phyloP scores from a whole-genome alignment of 495 filamentous ascomycete species.

The Podospora pseudocomata region DNA sequence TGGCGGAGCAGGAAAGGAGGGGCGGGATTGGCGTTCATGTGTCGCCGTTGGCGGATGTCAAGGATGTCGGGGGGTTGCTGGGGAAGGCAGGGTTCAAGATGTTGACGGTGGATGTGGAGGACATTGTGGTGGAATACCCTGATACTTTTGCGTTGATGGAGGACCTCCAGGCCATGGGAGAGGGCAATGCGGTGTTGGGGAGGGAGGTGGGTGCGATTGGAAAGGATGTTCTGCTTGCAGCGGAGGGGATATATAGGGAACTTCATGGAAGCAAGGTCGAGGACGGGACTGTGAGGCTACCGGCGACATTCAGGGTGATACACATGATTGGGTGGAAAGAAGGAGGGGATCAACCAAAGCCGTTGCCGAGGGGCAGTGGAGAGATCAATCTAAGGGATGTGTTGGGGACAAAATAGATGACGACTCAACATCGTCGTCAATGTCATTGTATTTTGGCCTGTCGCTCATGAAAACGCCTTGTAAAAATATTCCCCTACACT shows the following conservation, averaged over 20 bases:
- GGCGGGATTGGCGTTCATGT: conserved; percentile 86
- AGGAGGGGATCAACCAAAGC: conserved; percentile 69
- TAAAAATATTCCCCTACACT: conserved; percentile 7
- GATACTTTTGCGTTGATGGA: conserved; percentile 85
- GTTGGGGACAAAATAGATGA: conserved; percentile 47
- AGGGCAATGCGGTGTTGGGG: conserved; percentile 81
- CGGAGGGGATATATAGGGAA: conserved; percentile 82
- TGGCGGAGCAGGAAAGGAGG: conserved; percentile 82
- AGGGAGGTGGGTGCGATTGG: conserved; percentile 69
- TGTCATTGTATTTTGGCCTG: not conserved
- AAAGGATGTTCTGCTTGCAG: conserved; percentile 81
- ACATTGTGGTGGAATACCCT: conserved; percentile 95
- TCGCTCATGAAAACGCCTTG: conserved; percentile 6
- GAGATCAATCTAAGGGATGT: conserved; percentile 79
- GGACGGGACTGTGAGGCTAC: conserved; percentile 56
- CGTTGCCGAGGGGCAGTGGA: conserved; percentile 77
- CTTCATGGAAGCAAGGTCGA: conserved; percentile 69
- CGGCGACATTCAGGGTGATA: conserved; percentile 88
- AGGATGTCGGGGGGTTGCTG: conserved; percentile 84
- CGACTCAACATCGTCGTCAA: not conserved
- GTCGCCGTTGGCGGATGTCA: conserved; percentile 85
- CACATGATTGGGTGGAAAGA: conserved; percentile 99
- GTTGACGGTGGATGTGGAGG: conserved; percentile 94
- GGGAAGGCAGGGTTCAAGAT: conserved; percentile 88
- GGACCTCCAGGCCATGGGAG: conserved; percentile 93